A percentile compares a stretch with the other conserved stretches of the same genome.
Evolutionary conservation across 768 basidiomycete species (phyloP).

Genomic region (Pulveroboletus ravenelii): DNA sequence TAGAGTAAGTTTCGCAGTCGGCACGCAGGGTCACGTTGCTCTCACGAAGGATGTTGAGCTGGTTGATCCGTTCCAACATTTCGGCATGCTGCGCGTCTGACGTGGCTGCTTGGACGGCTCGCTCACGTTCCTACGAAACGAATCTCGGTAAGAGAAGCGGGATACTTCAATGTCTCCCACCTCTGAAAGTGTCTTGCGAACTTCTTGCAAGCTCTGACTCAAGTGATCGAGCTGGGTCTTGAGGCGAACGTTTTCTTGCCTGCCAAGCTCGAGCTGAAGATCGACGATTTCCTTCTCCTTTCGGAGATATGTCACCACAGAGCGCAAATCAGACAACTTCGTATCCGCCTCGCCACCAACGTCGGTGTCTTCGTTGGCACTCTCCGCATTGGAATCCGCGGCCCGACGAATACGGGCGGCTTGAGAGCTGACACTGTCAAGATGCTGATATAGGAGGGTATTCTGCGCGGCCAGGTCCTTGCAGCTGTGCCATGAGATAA

Average conservation of each 20-base stretch:
- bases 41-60: conserved; percentile 79
- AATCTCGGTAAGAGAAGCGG: neutral
- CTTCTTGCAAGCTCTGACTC: conserved; percentile 64
- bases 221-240: conserved; percentile 75
- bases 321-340: conserved; percentile 68
- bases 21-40: conserved; percentile 82
- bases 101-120: conserved; percentile 62
- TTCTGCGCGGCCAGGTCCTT: conserved; percentile 77
- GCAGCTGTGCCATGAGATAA: conserved; percentile 39
- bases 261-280: conserved; percentile 76
- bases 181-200: conserved; percentile 65
- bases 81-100: conserved; percentile 80
- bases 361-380: conserved; percentile 41
- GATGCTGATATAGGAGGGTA: conserved; percentile 70
- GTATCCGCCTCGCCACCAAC: conserved; percentile 49
- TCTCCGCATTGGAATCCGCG: conserved; percentile 47
- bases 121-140: conserved; percentile 66
- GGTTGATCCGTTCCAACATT: conserved; percentile 80
- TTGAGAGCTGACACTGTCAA: conserved; percentile 79
- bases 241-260: conserved; percentile 68
- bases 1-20: conserved; percentile 67
- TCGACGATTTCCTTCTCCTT: conserved; percentile 93
- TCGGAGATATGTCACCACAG: conserved; percentile 75
- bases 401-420: conserved; percentile 76
- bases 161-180: conserved; percentile 32